A percentile compares a stretch with the other conserved stretches of the same genome.
These are phyloP conservation scores for Sideroxylon spinosum DNA, from an alignment of 179 eudicot genomes.

Conservation along the genomic window DNA sequence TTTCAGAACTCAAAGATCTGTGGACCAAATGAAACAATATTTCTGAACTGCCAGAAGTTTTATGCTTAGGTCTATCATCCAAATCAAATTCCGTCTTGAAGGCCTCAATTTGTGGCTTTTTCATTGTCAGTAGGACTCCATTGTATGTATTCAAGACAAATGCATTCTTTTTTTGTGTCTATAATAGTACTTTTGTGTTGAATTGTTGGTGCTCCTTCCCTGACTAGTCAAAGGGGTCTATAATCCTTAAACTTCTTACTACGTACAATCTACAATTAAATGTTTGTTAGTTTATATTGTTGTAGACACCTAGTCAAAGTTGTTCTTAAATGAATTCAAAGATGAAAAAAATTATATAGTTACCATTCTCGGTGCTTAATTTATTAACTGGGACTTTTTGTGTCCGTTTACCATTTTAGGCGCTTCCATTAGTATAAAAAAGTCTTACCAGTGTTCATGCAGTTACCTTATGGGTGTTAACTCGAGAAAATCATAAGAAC, in stretches of 20 bases:
- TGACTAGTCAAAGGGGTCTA: neutral
- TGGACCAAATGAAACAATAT: slow-evolving; percentile 1
- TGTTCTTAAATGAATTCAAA: neutral
- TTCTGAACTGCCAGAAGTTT: neutral
- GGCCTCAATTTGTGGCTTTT: neutral
- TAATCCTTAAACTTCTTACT: neutral
- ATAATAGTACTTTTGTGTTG: neutral
- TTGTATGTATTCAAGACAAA: neutral
- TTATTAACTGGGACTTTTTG: neutral
- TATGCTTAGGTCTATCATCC: neutral
- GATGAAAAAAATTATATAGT: neutral
- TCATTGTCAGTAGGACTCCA: neutral
- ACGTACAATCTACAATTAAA: neutral
- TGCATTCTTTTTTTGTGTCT: neutral
- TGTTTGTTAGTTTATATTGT: neutral
- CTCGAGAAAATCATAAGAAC: neutral
- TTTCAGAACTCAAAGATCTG: neutral
- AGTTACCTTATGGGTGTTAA: neutral
- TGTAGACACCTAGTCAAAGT: neutral
- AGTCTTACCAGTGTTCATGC: no score
- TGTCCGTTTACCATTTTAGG: neutral
- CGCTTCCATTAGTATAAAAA: neutral
- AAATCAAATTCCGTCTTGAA: neutral
- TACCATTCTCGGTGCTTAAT: neutral
- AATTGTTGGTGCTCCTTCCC: neutral